Base-by-base conservation (phyloP, 2,329 filamentous ascomycete genomes). In the Chrysosporium keratinophilum region DNA sequence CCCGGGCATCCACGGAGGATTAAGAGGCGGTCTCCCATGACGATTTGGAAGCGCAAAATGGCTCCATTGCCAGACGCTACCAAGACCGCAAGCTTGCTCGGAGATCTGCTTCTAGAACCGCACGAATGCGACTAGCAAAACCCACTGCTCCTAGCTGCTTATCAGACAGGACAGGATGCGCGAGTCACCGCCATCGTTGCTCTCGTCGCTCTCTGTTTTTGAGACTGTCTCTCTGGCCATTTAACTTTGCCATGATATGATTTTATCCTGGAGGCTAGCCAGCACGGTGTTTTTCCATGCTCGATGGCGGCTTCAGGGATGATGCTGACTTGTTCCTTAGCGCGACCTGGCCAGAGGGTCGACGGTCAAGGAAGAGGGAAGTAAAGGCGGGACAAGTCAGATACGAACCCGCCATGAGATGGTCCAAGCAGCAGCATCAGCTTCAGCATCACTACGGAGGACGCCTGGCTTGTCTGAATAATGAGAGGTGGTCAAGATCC, bases 41-140 rank as follows among this genome's bases (percentile, higher is more conserved):
- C 15, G 23, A 28, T 28, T 28, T 28, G 23, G 23, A 34, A 12
- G 35, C 15, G 14, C 12, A 48, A 37, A 37, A 19, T 35, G 28
- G 40, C 33, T 17, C 15, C 19, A 41, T 12, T 10, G 19, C n/a
- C 33, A 41, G 14, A 20, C 6, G 3, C 12, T 11, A 17, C 39
- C 7, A 41, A 41, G 39, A 35, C 9, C 20, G 46, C 10, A 37
- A 5, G n/a, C 10, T 37, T 37, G 35, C 35, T n/a, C 10, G 35
- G 35, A 37, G n/a, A 49, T 49, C 46, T 40, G 46, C 46, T 39
- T 49, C 46, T 49, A 49, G 46, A 49, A 49, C 46, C 35, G 19
- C 12, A 9, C 19, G 10, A 7, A 40, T 12, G 14, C 43, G 7
- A 14, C 23, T 28, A 45, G 7, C 31, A 45, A 45, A n/a, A 15